A percentile compares a stretch with the other conserved stretches of the same genome.
These are phyloP conservation scores for Diaporthe sp. DNA, from an alignment of 2,329 filamentous ascomycete genomes.

Conservation along the genomic window DNA sequence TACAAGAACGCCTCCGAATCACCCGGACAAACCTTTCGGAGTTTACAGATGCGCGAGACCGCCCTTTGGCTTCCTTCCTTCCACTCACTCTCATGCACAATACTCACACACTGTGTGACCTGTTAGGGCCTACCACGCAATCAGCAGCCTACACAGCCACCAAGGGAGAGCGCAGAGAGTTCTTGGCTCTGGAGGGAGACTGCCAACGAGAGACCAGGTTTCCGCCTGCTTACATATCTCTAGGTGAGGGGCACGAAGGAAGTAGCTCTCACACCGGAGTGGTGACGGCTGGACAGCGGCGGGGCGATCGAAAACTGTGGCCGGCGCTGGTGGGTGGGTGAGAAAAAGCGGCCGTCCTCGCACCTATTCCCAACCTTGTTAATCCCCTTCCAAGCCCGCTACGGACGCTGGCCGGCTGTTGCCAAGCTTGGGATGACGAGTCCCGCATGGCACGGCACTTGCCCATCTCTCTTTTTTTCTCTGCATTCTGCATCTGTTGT, in stretches of 20 bases:
- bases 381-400: slow-evolving; percentile 15
- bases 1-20: not conserved
- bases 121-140: slow-evolving; percentile 11
- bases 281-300: slow-evolving; percentile 9
- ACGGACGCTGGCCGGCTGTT: slow-evolving; percentile 10
- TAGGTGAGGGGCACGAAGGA: not conserved
- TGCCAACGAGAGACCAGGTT: slow-evolving; percentile 10
- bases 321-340: not conserved
- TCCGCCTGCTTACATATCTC: not conserved
- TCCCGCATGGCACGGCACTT: slow-evolving; percentile 8
- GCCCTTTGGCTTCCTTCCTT: slow-evolving; percentile 17
- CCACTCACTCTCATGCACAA: not conserved
- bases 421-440: slow-evolving; percentile 25
- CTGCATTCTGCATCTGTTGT: not conserved
- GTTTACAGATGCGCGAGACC: not conserved
- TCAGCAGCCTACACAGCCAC: slow-evolving; percentile 24
- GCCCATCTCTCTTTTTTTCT: not conserved
- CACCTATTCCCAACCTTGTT: not conserved
- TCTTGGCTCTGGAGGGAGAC: not conserved
- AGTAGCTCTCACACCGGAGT: not conserved
- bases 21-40: slow-evolving; percentile 8
- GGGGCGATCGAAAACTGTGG: slow-evolving; percentile 4
- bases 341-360: slow-evolving; percentile 13
- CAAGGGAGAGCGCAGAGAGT: slow-evolving; percentile 13
- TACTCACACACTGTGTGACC: slow-evolving; percentile 18